phyloP scores from a whole-genome alignment of 2,329 filamentous ascomycete species.

The Rhytidhysteron rufulum region DNA sequence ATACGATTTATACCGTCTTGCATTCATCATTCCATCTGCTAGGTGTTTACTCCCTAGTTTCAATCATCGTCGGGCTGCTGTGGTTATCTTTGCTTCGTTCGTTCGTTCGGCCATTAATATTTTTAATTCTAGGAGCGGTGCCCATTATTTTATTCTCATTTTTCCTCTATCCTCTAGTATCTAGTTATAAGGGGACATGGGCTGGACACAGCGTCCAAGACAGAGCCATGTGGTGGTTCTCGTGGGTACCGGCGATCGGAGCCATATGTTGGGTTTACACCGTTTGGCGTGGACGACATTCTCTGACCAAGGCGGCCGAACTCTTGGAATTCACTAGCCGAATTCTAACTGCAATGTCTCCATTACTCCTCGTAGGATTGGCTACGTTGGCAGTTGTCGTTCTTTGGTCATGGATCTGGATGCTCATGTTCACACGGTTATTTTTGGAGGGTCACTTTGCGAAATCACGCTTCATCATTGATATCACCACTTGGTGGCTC shows the following conservation, averaged over 20 bases:
- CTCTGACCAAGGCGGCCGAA: conserved; percentile 76
- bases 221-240: conserved; percentile 80
- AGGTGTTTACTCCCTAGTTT: conserved; percentile 86
- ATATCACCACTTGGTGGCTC: conserved; percentile 89
- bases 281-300: conserved; percentile 73
- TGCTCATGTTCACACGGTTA: conserved; percentile 91
- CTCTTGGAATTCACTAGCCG: conserved; percentile 90
- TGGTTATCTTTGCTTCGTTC: conserved; percentile 88
- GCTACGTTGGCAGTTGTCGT: conserved; percentile 71
- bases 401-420: conserved; percentile 91
- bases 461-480: conserved; percentile 69
- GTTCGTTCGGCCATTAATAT: conserved; percentile 81
- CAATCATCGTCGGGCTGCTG: conserved; percentile 78
- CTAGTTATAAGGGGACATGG: conserved; percentile 76
- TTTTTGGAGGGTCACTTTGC: conserved; percentile 88
- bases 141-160: conserved; percentile 85
- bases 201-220: conserved; percentile 82
- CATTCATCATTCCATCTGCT: conserved; percentile 85
- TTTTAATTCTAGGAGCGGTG: conserved; percentile 75
- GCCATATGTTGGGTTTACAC: conserved; percentile 80
- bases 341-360: conserved; percentile 80
- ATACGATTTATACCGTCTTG: conserved; percentile 90
- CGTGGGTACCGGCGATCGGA: conserved; percentile 69
- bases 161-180: conserved; percentile 84
- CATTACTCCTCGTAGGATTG: conserved; percentile 79